Base-by-base conservation (phyloP, 768 basidiomycete species). In the Termitomyces sp. region DNA sequence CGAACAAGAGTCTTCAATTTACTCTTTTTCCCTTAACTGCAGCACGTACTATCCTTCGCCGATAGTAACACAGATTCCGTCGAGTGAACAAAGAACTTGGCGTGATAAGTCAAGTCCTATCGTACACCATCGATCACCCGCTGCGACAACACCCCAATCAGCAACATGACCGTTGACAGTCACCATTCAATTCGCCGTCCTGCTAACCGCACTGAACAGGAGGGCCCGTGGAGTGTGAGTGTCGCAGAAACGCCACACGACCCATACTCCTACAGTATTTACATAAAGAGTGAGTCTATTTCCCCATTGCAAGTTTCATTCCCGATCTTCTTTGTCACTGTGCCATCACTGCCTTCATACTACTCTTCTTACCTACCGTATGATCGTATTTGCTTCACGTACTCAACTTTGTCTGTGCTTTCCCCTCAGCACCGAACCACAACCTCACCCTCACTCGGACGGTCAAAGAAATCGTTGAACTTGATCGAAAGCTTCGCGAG, bases 181-280 rank as follows among this genome's bases (percentile, higher is more conserved):
- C 58, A 63, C 44, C 58, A 61, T 51, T 57, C 73, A 44, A 59
- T 67, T 48, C 76, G 81, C 63, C 76, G 81, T 67, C 80, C 73
- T 56, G 81, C 80, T 43, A 78, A 85, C 34, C 82, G 89, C 48
- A 79, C 87, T 61, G 89, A 92, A 70, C 84, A 90, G 72, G 89
- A 91, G 67, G 90, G 89, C 14, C 90, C 85, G 24, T 95, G 93
- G 93, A 85, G 85, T 66, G 84, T 95, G 69, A 91, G 89, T 70
- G 91, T 93, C 62, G 93, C 93, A 62, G 90, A 93, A 76, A 87
- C 85, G 53, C 89, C 89, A 24, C 82, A 91, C 70, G 87, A 89
- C 72, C 69, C 85, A 46, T 77, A 79, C 62, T 83, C 85, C 9
- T 94, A 88, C 76, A 87, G 83, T 69, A 81, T 94, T 68, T 94